Evolutionary conservation across 2,329 filamentous ascomycete species (phyloP), one percentile per base, ranked within the genome.

Genomic region (Tolypocladium endophyticum): DNA sequence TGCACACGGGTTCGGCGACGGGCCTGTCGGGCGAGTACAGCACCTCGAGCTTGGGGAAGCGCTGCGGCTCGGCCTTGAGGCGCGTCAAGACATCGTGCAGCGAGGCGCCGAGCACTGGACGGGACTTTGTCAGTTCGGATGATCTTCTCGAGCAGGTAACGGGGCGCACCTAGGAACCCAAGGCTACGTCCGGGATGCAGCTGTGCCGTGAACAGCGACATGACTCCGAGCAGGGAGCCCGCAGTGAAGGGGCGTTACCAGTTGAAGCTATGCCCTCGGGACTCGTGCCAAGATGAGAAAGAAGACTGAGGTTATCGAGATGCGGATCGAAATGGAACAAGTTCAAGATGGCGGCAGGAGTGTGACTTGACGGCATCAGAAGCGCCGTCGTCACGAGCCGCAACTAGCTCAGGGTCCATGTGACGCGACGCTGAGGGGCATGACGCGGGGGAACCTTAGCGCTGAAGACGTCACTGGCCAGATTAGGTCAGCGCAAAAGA

Each of bases 41-140:
- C 39, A 97, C 78, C 66, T 97, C 87, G 71, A 97, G 86, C 67
- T 87, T 87, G 4, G 90, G 89, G 74, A 93, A 97, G 7, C 82
- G 81, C 65, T 89, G 86, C 12, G 91, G 90, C 71, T 96, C 90
- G 58, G 90, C 87, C 72, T 97, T 97, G 69, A 97, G 81, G 58
- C 90, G 87, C 35, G 89, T 92, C 61, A 97, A 77, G 68, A 95
- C 83, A 70, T 96, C 91, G 75, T 97, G 92, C 41, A 99, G 83
- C 2, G 92, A 96, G 63, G 91, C 89, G 60, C 94, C 94, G 60
- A 99, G 86, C 56, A 87, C 92, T 96, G 70, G 92, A 92, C 60
- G 97, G 85, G 57, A 87, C 90, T 95, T 70, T 23, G 55, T n/a
- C 38, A 33, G 45, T 14, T 18, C 53, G 43, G 28, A 36, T 25